Evolutionary conservation across 2,329 filamentous ascomycete species (phyloP).

Genomic region (Xylaria sp.): DNA sequence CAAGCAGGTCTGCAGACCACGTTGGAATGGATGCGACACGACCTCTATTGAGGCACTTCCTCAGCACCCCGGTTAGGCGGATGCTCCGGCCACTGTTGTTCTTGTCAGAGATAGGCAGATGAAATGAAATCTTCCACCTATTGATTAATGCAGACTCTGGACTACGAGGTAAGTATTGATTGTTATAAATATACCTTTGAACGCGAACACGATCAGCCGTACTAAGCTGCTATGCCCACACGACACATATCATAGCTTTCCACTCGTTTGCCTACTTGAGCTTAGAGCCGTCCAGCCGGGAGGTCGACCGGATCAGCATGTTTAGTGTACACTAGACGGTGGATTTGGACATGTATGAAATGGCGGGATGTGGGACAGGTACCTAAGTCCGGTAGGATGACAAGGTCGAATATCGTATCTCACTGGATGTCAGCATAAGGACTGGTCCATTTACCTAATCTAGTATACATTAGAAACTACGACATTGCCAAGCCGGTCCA

Average conservation of each 20-base stretch:
- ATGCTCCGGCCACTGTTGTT: background rate
- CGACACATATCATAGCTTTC: background rate
- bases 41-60: background rate
- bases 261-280: too few species aligned
- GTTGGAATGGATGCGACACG: conserved; percentile 10
- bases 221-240: background rate
- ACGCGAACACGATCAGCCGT: background rate
- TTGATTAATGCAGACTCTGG: background rate
- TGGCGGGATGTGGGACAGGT: conserved; percentile 16
- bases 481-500: conserved; percentile 20
- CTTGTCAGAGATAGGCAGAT: background rate
- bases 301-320: conserved; percentile 2
- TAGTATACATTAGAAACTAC: conserved; percentile 2
- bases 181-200: background rate
- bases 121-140: background rate
- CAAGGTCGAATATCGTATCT: background rate
- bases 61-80: background rate
- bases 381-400: background rate
- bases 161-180: background rate
- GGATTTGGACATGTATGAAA: background rate
- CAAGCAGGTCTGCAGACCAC: background rate
- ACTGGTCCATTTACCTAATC: conserved; percentile 7
- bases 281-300: background rate
- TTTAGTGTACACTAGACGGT: background rate
- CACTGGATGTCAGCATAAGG: background rate